These are phyloP conservation scores for Claviceps sp. DNA, from an alignment of 2,329 filamentous ascomycete genomes.

Conservation along the genomic window DNA sequence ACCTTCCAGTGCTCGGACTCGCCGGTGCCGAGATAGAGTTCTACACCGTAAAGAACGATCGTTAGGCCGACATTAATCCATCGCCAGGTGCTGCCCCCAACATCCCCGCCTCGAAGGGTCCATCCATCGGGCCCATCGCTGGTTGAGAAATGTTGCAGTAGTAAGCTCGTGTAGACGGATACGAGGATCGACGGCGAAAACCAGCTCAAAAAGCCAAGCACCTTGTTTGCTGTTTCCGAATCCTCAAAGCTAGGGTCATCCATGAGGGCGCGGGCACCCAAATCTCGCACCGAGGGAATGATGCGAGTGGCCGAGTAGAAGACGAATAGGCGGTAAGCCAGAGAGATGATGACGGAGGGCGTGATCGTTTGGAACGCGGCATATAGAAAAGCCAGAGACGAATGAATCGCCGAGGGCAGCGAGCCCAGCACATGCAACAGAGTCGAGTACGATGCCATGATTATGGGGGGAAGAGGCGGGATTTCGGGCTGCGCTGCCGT, in stretches of 20 bases:
- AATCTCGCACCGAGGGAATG: constrained; percentile 83
- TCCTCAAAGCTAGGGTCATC: constrained; percentile 81
- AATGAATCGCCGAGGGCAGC: constrained; percentile 72
- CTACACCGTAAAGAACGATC: constrained; percentile 80
- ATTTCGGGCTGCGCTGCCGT: constrained; percentile 63
- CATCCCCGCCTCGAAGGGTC: constrained; percentile 70
- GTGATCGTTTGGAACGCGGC: constrained; percentile 93
- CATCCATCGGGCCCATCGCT: constrained; percentile 61
- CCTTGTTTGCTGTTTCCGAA: constrained; percentile 63
- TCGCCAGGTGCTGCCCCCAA: constrained; percentile 73
- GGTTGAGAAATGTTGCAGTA: constrained; percentile 90
- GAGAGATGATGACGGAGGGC: constrained; percentile 86
- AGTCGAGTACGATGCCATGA: constrained; percentile 96
- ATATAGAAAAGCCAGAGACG: constrained; percentile 72
- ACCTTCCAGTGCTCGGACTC: constrained; percentile 93
- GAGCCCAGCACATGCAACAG: constrained; percentile 71
- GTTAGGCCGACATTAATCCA: constrained; percentile 89
- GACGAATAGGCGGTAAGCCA: constrained; percentile 86
- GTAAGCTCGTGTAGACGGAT: constrained; percentile 85
- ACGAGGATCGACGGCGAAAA: constrained; percentile 92
- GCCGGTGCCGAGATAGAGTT: constrained; percentile 74
- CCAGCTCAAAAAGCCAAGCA: constrained; percentile 77
- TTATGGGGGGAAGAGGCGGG: constrained; percentile 88
- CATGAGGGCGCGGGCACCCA: constrained; percentile 68
- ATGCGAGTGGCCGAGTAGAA: constrained; percentile 93